phyloP scores from a whole-genome alignment of 2,329 filamentous ascomycete species.

The Colletotrichum destructivum region DNA sequence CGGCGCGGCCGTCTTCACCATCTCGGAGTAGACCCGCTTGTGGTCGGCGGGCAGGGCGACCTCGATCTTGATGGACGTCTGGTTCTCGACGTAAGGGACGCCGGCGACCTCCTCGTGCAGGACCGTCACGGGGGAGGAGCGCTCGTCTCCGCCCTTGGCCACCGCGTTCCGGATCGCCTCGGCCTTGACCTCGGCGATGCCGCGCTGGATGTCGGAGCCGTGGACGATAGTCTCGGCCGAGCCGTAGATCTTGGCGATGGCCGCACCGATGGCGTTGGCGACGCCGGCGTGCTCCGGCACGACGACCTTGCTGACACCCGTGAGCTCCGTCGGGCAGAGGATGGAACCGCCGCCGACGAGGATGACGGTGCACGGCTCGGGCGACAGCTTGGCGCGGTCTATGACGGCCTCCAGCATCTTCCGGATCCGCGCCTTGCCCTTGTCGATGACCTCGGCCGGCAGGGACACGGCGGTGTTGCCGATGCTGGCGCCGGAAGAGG shows the following conservation, averaged over 20 bases:
- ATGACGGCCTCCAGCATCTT: conserved; percentile 44
- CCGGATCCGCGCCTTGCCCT: conserved; percentile 35
- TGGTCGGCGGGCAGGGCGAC: conserved; percentile 44
- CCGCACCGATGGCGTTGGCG: conserved; percentile 46
- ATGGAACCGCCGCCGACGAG: conserved; percentile 46
- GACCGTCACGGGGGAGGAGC: conserved; percentile 35
- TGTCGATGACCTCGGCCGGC: conserved; percentile 10
- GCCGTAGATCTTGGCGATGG: conserved; percentile 45
- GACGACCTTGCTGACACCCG: conserved; percentile 44
- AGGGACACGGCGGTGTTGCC: conserved; percentile 24
- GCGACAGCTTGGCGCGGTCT: conserved; percentile 46
- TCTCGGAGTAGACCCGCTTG: conserved; percentile 38
- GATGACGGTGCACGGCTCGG: conserved; percentile 44
- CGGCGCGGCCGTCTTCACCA: conserved; percentile 23
- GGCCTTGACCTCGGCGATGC: conserved; percentile 41
- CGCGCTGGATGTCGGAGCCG: conserved; percentile 38
- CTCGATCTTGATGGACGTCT: conserved; percentile 45
- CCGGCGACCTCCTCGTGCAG: conserved; percentile 45
- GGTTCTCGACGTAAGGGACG: conserved; percentile 45
- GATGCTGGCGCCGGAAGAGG: conserved; percentile 4
- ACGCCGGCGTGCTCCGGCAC: conserved; percentile 44
- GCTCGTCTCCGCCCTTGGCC: conserved; percentile 42
- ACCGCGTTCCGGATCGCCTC: conserved; percentile 42
- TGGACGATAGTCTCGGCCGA: conserved; percentile 44
- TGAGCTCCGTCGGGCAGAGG: conserved; percentile 42